Conservation (phyloP, 768 basidiomycete species). For the Panaeolus papilionaceus region DNA sequence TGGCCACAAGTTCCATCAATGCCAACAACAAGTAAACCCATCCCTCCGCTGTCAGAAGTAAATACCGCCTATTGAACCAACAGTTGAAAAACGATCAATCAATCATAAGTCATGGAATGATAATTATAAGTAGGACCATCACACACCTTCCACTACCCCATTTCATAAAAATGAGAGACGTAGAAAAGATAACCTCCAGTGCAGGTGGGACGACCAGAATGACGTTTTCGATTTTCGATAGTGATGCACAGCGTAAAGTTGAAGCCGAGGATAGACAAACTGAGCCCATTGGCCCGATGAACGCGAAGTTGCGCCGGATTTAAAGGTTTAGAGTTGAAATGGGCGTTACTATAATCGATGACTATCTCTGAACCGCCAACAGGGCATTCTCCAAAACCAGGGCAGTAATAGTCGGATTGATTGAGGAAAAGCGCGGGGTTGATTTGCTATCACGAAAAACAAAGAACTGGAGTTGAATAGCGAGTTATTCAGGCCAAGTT, state of each 20-base stretch:
- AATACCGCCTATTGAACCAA: slow-evolving; percentile 48
- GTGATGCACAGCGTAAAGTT: slow-evolving; percentile 72
- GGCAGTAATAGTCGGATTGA: background rate
- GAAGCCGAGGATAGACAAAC: slow-evolving; percentile 74
- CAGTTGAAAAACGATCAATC: background rate
- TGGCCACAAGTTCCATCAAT: slow-evolving; percentile 65
- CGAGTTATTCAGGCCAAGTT: background rate
- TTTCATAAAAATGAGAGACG: slow-evolving; percentile 56
- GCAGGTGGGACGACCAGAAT: slow-evolving; percentile 66
- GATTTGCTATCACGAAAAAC: background rate
- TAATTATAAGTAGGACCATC: background rate
- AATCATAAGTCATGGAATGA: background rate
- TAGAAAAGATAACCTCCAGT: slow-evolving; percentile 66
- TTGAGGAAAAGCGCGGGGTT: slow-evolving; percentile 1
- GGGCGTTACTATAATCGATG: background rate
- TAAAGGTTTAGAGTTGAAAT: background rate
- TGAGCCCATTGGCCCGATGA: slow-evolving; percentile 48
- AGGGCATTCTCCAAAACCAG: slow-evolving; percentile 3
- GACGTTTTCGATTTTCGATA: slow-evolving; percentile 51
- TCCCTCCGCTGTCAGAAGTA: slow-evolving; percentile 67
- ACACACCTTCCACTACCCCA: slow-evolving; percentile 57
- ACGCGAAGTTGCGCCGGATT: background rate
- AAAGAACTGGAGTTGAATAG: background rate
- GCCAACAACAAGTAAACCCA: slow-evolving; percentile 64
- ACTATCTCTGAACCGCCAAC: background rate